phyloP scores from a whole-genome alignment of 2,329 filamentous ascomycete species.

The Ceratocystis papillata region DNA sequence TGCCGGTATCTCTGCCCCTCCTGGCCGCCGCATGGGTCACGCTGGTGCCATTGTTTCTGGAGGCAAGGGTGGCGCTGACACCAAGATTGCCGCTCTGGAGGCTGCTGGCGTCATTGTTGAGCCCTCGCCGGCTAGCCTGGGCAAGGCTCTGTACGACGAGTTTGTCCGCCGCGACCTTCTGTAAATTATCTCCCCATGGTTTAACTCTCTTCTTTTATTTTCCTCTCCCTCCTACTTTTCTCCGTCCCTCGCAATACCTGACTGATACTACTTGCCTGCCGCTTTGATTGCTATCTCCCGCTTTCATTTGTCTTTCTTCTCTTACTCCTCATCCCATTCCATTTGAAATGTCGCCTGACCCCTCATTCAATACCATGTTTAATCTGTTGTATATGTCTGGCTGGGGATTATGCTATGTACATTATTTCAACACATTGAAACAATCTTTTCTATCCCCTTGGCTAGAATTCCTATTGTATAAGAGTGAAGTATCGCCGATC shows the following conservation, averaged over 20 bases:
- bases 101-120: conserved; percentile 90
- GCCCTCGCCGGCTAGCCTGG: conserved; percentile 81
- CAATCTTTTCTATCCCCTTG: not conserved
- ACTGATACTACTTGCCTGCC: not conserved
- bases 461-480: not conserved
- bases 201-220: conserved; percentile 10
- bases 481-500: not conserved
- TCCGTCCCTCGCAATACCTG: not conserved
- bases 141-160: conserved; percentile 87
- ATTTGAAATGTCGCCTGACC: conserved; percentile 6
- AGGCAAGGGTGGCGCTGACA: conserved; percentile 94
- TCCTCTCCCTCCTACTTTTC: not conserved
- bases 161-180: conserved; percentile 94
- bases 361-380: not conserved
- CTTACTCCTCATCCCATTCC: not conserved
- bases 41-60: conserved; percentile 96
- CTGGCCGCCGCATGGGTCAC: conserved; percentile 95
- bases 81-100: conserved; percentile 93
- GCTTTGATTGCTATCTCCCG: not conserved
- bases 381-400: not conserved
- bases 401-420: conserved; percentile 7
- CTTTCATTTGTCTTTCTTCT: not conserved
- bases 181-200: conserved; percentile 40
- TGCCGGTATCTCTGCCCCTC: conserved; percentile 92
- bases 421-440: conserved; percentile 13